Conservation (phyloP, 148 eudicot genomes). For the Tetragonia tetragonoides region DNA sequence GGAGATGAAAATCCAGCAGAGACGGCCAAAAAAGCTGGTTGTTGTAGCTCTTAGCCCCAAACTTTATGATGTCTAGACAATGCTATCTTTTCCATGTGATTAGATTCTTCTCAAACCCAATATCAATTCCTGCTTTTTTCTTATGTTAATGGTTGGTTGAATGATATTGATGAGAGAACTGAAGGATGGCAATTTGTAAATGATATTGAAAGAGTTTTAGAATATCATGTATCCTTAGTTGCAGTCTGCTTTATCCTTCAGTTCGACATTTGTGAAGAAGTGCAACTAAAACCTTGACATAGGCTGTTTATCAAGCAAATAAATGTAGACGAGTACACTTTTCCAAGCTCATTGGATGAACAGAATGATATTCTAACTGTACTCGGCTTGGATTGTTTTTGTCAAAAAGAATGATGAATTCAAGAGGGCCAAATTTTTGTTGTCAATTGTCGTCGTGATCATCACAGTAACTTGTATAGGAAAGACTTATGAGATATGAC, state of each 20-base stretch:
- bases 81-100: slow-evolving; percentile 1
- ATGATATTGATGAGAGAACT: background rate
- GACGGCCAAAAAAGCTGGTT: slow-evolving; percentile 37
- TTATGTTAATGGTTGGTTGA: background rate
- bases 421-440: too few relatives aligned
- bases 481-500: too few relatives aligned
- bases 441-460: too few relatives aligned
- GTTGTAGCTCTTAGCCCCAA: slow-evolving; percentile 26
- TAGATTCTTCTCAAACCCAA: slow-evolving; percentile 4
- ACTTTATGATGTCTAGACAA: background rate
- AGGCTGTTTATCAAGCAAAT: too few relatives aligned
- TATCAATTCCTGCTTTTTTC: background rate
- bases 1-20: slow-evolving; percentile 34
- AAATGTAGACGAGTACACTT: too few relatives aligned
- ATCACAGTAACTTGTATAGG: too few relatives aligned
- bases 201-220: slow-evolving; percentile 9
- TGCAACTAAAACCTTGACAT: too few relatives aligned
- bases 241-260: background rate
- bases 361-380: too few relatives aligned
- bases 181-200: slow-evolving; percentile 11
- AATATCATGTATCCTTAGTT: background rate
- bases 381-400: too few relatives aligned
- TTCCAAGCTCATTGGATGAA: too few relatives aligned
- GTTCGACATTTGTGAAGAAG: too few relatives aligned
- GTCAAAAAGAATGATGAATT: too few relatives aligned